Conservation (phyloP, 768 basidiomycete species). For the Daedalea quercina region DNA sequence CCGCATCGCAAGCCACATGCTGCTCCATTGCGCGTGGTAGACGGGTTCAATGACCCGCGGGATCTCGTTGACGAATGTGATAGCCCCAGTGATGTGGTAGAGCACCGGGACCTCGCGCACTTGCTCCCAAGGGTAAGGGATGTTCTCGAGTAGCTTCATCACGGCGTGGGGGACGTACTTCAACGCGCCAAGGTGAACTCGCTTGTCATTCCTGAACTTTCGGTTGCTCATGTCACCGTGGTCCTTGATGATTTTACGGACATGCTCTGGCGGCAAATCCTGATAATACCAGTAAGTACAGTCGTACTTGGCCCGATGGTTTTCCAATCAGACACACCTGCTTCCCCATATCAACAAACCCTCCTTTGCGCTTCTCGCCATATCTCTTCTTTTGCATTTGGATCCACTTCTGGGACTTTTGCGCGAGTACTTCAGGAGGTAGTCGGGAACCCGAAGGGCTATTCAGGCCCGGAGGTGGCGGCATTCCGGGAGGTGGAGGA, state of each 20-base stretch:
- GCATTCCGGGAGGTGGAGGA: slow-evolving; percentile 31
- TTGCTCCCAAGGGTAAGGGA: slow-evolving; percentile 98
- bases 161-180: slow-evolving; percentile 99
- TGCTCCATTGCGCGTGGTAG: slow-evolving; percentile 99
- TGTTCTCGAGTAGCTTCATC: slow-evolving; percentile 98
- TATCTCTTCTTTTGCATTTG: slow-evolving; percentile 91
- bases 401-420: slow-evolving; percentile 95
- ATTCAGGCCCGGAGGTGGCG: slow-evolving; percentile 24
- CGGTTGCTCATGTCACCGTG: slow-evolving; percentile 99
- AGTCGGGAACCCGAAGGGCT: slow-evolving; percentile 37
- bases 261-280: slow-evolving; percentile 96
- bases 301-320: no score
- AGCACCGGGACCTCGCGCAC: slow-evolving; percentile 97
- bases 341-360: slow-evolving; percentile 89
- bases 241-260: slow-evolving; percentile 99
- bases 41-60: slow-evolving; percentile 96
- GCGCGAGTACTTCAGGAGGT: slow-evolving; percentile 66
- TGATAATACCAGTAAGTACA: slow-evolving; percentile 23
- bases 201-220: slow-evolving; percentile 99
- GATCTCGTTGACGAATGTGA: slow-evolving; percentile 98
- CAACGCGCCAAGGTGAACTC: slow-evolving; percentile 95
- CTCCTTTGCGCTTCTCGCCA: slow-evolving; percentile 85
- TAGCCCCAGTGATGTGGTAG: slow-evolving; percentile 98
- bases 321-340: slow-evolving; percentile 47
- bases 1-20: slow-evolving; percentile 99